Evolutionary conservation across 305 asterid genomes (phyloP).

Genomic region (Withania somnifera): DNA sequence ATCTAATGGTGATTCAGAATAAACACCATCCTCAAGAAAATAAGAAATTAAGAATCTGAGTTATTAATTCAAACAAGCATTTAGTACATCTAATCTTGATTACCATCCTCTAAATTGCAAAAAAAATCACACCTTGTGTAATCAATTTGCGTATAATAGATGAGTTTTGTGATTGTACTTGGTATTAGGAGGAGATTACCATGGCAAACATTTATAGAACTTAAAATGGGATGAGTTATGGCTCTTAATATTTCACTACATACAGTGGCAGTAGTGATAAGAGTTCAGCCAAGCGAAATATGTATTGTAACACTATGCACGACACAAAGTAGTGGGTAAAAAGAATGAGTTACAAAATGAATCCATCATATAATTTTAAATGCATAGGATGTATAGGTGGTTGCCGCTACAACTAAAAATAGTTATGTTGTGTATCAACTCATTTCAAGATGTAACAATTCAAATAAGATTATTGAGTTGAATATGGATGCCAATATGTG

Average conservation of each 20-base stretch:
- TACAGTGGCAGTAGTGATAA: background rate
- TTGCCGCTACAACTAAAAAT: background rate
- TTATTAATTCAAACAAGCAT: background rate
- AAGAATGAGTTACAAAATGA: background rate
- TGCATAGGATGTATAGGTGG: background rate
- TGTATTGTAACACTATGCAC: background rate
- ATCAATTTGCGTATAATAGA: background rate
- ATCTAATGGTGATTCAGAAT: background rate
- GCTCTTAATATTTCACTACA: background rate
- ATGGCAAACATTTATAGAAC: background rate
- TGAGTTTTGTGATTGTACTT: background rate
- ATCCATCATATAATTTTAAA: background rate
- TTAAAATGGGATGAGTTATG: background rate
- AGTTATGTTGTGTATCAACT: background rate
- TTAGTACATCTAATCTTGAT: background rate
- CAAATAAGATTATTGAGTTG: no score
- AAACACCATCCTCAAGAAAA: background rate
- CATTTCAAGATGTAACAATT: no score
- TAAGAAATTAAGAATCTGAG: background rate
- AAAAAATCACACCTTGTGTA: background rate
- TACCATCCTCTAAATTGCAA: background rate
- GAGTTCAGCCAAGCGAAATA: background rate
- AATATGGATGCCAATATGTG: no score
- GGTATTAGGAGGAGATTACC: background rate
- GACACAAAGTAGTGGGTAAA: background rate